phyloP scores from a whole-genome alignment of 768 basidiomycete genomes.

The Coprinopsis strossmayeri region DNA sequence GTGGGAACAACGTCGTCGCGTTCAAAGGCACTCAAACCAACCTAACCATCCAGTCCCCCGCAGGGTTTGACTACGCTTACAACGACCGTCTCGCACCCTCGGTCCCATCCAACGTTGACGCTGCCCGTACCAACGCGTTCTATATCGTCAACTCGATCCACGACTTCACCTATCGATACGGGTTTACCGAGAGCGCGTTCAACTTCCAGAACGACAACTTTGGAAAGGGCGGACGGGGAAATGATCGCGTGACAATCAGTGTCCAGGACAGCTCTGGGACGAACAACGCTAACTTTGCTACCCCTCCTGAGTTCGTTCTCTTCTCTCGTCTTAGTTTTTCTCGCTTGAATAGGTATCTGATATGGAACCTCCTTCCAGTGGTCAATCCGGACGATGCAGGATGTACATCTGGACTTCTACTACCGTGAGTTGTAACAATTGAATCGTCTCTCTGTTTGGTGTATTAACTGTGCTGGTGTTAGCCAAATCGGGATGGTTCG shows the following conservation, averaged over 20 bases:
- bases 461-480: background rate
- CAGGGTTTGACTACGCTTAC: slow-evolving; percentile 30
- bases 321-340: background rate
- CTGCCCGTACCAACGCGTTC: slow-evolving; percentile 45
- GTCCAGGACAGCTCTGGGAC: slow-evolving; percentile 43
- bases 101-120: slow-evolving; percentile 34
- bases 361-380: slow-evolving; percentile 16
- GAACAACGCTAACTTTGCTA: slow-evolving; percentile 38
- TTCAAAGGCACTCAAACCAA: slow-evolving; percentile 20
- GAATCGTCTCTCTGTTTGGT: background rate
- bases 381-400: slow-evolving; percentile 28
- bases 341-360: background rate
- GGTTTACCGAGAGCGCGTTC: slow-evolving; percentile 45
- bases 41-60: slow-evolving; percentile 28
- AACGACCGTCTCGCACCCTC: slow-evolving; percentile 25
- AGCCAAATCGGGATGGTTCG: slow-evolving; percentile 28
- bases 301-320: slow-evolving; percentile 28
- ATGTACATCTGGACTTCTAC: slow-evolving; percentile 23
- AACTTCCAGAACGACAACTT: slow-evolving; percentile 54
- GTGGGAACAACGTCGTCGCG: slow-evolving; percentile 27
- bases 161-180: slow-evolving; percentile 30
- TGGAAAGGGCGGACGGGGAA: slow-evolving; percentile 41
- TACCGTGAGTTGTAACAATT: slow-evolving; percentile 10
- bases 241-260: slow-evolving; percentile 45
- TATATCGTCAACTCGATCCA: slow-evolving; percentile 51